phyloP scores from a whole-genome alignment of 2,329 filamentous ascomycete species.

The Aspergillus vadensis region DNA sequence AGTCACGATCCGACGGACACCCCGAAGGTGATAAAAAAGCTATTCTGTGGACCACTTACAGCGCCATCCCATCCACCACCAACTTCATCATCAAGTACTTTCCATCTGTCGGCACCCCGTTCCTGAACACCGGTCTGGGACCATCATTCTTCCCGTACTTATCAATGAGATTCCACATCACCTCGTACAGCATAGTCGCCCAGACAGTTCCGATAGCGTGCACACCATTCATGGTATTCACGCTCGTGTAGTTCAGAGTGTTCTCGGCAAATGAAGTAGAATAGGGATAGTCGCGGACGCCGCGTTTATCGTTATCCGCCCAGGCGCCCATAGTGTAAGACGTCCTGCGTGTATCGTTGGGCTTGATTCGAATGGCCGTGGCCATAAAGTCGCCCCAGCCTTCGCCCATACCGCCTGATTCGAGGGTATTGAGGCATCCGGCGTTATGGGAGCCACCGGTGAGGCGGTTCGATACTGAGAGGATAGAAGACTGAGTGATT shows the following conservation, averaged over 20 bases:
- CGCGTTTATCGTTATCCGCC: conserved; percentile 6
- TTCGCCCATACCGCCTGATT: conserved; percentile 22
- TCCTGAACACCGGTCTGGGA: conserved; percentile 2
- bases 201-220: conserved; percentile 20
- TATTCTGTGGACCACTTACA: conserved; percentile 10
- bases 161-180: conserved; percentile 22
- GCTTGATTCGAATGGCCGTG: conserved; percentile 17
- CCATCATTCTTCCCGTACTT: conserved; percentile 19
- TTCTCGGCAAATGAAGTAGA: conserved; percentile 16
- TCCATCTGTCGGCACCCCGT: conserved; percentile 16
- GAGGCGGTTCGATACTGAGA: conserved; percentile 18
- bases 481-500: no score
- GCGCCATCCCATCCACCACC: conserved; percentile 19
- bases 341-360: conserved; percentile 10
- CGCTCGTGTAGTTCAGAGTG: conserved; percentile 13
- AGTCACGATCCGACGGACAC: not conserved
- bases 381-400: conserved; percentile 23
- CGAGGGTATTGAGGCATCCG: conserved; percentile 12
- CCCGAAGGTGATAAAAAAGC: no score
- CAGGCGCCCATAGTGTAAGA: conserved; percentile 19
- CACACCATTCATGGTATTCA: conserved; percentile 11
- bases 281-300: conserved; percentile 18
- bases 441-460: conserved; percentile 19
- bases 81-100: conserved; percentile 22
- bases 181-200: conserved; percentile 20